phyloP scores from a whole-genome alignment of 805 yeast species.

The Yamadazyma olivae region DNA sequence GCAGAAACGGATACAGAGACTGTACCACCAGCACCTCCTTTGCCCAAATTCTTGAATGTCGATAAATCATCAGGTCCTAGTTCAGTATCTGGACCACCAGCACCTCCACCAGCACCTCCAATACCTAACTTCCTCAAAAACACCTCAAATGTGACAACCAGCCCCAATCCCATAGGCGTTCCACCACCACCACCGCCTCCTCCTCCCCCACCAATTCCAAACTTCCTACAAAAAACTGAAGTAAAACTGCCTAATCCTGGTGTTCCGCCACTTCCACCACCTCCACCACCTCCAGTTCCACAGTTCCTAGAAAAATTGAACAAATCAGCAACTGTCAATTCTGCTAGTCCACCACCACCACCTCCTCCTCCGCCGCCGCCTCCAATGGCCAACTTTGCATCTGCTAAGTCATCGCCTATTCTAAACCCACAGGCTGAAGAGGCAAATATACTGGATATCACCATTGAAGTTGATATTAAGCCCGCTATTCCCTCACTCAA shows the following conservation, averaged over 20 bases:
- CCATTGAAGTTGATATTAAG: background rate
- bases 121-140: constrained; percentile 6
- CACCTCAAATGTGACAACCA: background rate
- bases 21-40: constrained; percentile 18
- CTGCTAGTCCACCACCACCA: constrained; percentile 19
- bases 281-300: constrained; percentile 29
- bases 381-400: constrained; percentile 1
- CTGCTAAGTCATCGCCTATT: background rate
- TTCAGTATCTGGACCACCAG: too few species aligned
- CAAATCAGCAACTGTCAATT: constrained; percentile 2
- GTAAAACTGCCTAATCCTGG: background rate
- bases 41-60: constrained; percentile 15
- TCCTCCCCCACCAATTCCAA: constrained; percentile 19
- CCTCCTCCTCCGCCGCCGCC: constrained; percentile 14
- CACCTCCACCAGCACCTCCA: constrained; percentile 18
- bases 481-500: constrained; percentile 24
- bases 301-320: constrained; percentile 6
- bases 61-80: background rate
- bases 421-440: background rate
- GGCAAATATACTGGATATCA: background rate
- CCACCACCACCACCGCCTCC: constrained; percentile 20
- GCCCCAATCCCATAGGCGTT: background rate
- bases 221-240: constrained; percentile 4
- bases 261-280: constrained; percentile 19
- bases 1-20: background rate